These are phyloP conservation scores for Amanita fuliginea DNA, from an alignment of 768 basidiomycete species.

Conservation along the genomic window DNA sequence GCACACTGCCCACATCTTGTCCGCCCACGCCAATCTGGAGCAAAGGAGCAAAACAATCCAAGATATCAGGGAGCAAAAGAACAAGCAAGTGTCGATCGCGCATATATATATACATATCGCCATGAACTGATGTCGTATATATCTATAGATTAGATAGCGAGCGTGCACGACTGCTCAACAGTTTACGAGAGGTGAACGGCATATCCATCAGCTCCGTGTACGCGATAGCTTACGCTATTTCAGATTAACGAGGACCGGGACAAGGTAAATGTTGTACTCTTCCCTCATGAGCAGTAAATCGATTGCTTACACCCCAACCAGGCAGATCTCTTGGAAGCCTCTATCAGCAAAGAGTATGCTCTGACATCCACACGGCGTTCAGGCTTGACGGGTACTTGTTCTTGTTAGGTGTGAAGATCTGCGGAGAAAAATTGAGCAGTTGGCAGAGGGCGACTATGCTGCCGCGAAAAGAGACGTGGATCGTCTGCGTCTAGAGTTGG, in stretches of 20 bases:
- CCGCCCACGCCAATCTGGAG: constrained; percentile 71
- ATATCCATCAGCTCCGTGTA: background rate
- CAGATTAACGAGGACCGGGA: constrained; percentile 79
- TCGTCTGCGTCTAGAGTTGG: constrained; percentile 61
- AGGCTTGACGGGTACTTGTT: background rate
- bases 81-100: constrained; percentile 43
- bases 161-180: constrained; percentile 53
- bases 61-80: constrained; percentile 76
- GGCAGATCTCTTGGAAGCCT: constrained; percentile 61
- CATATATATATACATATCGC: background rate
- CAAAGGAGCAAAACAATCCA: constrained; percentile 71
- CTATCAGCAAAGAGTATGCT: constrained; percentile 59
- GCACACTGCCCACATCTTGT: constrained; percentile 80
- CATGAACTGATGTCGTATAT: background rate
- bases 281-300: constrained; percentile 3
- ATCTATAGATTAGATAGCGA: constrained; percentile 64
- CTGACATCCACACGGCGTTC: constrained; percentile 1
- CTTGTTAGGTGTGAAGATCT: constrained; percentile 49
- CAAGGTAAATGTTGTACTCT: constrained; percentile 29
- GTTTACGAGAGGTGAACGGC: constrained; percentile 51
- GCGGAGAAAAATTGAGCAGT: constrained; percentile 48
- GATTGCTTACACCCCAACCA: constrained; percentile 13
- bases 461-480: constrained; percentile 70
- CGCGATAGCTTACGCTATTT: background rate
- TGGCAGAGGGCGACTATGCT: constrained; percentile 72